Base-by-base conservation (phyloP, 2,329 filamentous ascomycete species). In the Pseudogymnoascus sp. region DNA sequence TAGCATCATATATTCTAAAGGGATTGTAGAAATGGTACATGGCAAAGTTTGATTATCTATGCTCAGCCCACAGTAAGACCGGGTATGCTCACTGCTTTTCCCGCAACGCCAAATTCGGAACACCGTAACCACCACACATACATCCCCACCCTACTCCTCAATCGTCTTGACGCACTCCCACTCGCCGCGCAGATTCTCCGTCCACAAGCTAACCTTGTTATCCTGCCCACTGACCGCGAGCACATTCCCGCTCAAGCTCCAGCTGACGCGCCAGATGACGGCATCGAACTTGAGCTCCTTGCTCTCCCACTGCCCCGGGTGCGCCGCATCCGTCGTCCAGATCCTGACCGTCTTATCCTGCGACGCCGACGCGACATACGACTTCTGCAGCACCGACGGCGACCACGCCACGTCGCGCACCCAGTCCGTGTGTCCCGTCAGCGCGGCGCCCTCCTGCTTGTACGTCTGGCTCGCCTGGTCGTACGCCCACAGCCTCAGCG, bases 151-250 rank as follows among this genome's bases (percentile, higher is more conserved):
- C 68, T 81, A 96, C 79, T 96, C 91, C 76, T 96, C 93, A 74
- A 99, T 93, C 65, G 91, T 92, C 84, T 96, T 97, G 69, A 97
- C 91, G 72, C 90, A 91, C 78, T 97, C 93, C 95, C 95, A 99
- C 74, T 96, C 91, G 63, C 95, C 95, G 75, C 89, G 90, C 70
- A 99, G 80, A 75, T 96, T 96, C 83, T 99, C 95, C 83, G 97
- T 99, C 93, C 93, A 99, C 76, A 99, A 78, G 62, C 89, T 96
- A 63, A 99, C 93, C 79, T 96, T 93, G 82, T 99, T 99, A 78
- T 99, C 93, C 26, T 89, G 91, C 40, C 91, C 91, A 74, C 90
- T 95, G 67, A 97, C 91, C 9, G 95, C 95, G 71, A 99, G 82
- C 19, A 97, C 93, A 75, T 99, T 99, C 62, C 95, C 95, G 76